phyloP scores from a whole-genome alignment of 2,329 filamentous ascomycete species.

The Hansfordia pulvinata region DNA sequence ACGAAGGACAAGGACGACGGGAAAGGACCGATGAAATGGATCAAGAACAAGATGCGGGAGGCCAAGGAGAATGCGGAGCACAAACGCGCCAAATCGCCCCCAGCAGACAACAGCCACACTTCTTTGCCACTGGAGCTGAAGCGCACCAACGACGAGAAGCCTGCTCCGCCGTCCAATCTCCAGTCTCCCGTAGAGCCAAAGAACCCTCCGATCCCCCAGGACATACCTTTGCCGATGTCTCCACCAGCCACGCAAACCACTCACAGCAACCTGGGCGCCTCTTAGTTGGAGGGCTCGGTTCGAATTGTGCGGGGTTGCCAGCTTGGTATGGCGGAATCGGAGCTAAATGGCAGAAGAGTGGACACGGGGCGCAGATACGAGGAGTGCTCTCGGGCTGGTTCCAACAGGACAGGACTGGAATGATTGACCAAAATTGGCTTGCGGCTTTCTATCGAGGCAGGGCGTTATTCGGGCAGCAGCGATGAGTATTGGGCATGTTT shows the following conservation, averaged over 20 bases:
- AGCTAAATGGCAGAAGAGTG: too few species aligned
- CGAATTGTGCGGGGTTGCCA: not conserved
- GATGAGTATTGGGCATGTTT: too few species aligned
- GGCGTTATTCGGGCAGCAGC: too few species aligned
- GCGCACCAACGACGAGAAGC: slow-evolving; percentile 22
- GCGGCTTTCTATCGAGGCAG: too few species aligned
- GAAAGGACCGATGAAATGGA: slow-evolving; percentile 41
- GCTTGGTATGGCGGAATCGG: too few species aligned
- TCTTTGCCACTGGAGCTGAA: slow-evolving; percentile 26
- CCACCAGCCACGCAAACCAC: slow-evolving; percentile 12
- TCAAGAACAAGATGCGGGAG: slow-evolving; percentile 46
- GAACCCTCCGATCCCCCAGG: slow-evolving; percentile 8
- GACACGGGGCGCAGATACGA: not conserved
- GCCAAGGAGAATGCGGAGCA: slow-evolving; percentile 42
- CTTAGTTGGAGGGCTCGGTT: slow-evolving; percentile 7
- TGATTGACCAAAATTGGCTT: too few species aligned
- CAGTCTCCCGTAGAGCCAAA: slow-evolving; percentile 4
- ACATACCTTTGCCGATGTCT: slow-evolving; percentile 13
- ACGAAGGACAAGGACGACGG: slow-evolving; percentile 31
- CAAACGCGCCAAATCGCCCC: slow-evolving; percentile 42
- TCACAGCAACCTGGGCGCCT: slow-evolving; percentile 11
- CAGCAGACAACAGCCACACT: slow-evolving; percentile 21
- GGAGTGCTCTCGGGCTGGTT: too few species aligned
- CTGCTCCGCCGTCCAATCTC: slow-evolving; percentile 4
- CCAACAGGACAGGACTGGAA: too few species aligned